Evolutionary conservation across 208 protist genomes (phyloP), one percentile per base, ranked within the genome.

Genomic region (Naegleria gruberi): DNA sequence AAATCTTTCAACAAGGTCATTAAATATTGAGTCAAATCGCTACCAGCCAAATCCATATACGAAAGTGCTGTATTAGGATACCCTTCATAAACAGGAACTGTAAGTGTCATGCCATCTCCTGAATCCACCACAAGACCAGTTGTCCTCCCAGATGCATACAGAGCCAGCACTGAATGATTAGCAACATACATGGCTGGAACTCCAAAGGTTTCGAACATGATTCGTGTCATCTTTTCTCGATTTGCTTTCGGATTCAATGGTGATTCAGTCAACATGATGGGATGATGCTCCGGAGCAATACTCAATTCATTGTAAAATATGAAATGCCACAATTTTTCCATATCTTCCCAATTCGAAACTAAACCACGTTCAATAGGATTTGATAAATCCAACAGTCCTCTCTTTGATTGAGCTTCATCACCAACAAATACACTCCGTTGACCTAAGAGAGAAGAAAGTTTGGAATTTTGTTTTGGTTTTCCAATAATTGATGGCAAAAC

Each of bases 301-400:
- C 81, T 17, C 40, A 44, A 84, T 45, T 84, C 81, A 84, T 37
- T 91, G 40, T 90, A 91, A 83, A 89, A 89, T 6, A 34, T 89
- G n/a, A 91, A 41, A 65, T 84, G 47, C 87, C 95, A 96, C 5
- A 55, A 19, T 15, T 5, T 93, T 82, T 94, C 73, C 96, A 99
- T 99, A 91, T 99, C 98, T 12, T 98, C 96, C 98, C 98, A 99
- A 93, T 98, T 95, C 46, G 94, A 93, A 85, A 99, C 94, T 44
- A 99, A 96, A 74, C 98, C 98, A 92, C 99, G 98, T 43, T 96
- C 93, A 8, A 99, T 93, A 15, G 98, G 98, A 92, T 99, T 98
- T 19, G 88, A 96, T 47, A 97, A 94, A 83, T 99, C 92, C 46
- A 55, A 55, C 55, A 74, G 4, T n/a, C 55, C 26, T 30, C 55